Percentiles rank a stretch among this genome's conserved stretches.
phyloP scores from a whole-genome alignment of 192 early-diverging fungal genomes.

The Linnemannia schmuckeri region DNA sequence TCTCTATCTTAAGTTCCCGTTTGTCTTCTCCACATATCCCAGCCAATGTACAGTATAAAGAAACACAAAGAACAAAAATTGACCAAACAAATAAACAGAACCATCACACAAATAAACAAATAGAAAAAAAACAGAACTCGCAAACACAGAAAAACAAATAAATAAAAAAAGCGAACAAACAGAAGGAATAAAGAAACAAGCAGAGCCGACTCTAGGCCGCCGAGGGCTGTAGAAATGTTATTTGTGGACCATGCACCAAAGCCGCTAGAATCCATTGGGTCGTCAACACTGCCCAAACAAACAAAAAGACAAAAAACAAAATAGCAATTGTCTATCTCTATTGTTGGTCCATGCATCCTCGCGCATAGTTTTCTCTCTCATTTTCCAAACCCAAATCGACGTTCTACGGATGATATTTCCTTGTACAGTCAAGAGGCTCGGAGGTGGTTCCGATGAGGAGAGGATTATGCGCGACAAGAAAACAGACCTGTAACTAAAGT shows the following conservation, averaged over 20 bases:
- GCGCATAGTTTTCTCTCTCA: background rate
- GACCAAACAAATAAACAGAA: no score
- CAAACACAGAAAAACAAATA: no score
- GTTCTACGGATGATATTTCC: background rate
- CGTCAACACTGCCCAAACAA: background rate
- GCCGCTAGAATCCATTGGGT: background rate
- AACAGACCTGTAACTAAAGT: background rate
- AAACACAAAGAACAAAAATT: no score
- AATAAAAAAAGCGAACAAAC: no score
- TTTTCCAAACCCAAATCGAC: background rate
- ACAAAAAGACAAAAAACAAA: background rate
- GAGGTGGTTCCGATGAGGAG: background rate
- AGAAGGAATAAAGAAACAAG: no score
- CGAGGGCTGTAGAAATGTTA: background rate
- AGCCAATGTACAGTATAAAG: no score
- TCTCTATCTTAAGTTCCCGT: no score
- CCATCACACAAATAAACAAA: no score
- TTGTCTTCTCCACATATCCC: no score
- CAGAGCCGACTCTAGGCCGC: background rate
- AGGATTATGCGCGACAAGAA: background rate
- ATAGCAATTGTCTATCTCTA: no score
- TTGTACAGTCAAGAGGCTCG: background rate
- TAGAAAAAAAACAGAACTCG: no score
- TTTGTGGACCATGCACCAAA: background rate
- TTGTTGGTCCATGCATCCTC: background rate